Base-by-base conservation (phyloP, 768 basidiomycete species). In the Boletales sp. region DNA sequence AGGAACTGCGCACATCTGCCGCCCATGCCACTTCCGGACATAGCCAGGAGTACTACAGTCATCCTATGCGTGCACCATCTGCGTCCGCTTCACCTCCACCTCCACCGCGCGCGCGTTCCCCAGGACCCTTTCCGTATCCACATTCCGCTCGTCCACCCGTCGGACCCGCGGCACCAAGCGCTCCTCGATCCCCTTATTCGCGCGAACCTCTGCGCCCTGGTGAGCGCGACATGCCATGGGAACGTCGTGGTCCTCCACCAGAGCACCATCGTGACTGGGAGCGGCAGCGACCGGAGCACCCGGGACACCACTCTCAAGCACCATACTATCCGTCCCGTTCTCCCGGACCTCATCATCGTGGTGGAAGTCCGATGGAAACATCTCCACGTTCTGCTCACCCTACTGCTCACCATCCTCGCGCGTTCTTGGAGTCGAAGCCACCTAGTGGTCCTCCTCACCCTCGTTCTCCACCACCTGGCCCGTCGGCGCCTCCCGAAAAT, bases 361-460 rank as follows among this genome's bases (percentile, higher is more conserved):
- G 57, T 8, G 66, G 59, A 35, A 84, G 79, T 50, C 83, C 85
- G 28, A 74, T 80, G 45, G 79, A 82, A 40, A 74, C 78, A 0
- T 87, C 86, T 1, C 85, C 86, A 4, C 77, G 84, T 18, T 74
- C 75, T 1, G 66, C 70, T 4, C 78, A 77, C 41, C 79, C 78
- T 15, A 15, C 48, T 31, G 59, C 70, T 5, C 66, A 57, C 3
- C 61, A 63, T 19, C 17, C 68, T 0, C 62, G 73, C 14, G 61
- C 76, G 8, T 80, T 82, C 58, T 87, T 84, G 85, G 86, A 87
- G 14, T 67, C 77, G 31, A 84, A 83, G 61, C 80, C 78, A 3
- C 64, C 72, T 1, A 51, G 62, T 10, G 63, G 67, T 30, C 66
- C 65, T 5, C 56, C 62, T 38, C 66, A 57, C 3, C 57, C 61